These are phyloP conservation scores for Tuber indicum DNA, from an alignment of 495 filamentous ascomycete genomes.

Conservation along the genomic window DNA sequence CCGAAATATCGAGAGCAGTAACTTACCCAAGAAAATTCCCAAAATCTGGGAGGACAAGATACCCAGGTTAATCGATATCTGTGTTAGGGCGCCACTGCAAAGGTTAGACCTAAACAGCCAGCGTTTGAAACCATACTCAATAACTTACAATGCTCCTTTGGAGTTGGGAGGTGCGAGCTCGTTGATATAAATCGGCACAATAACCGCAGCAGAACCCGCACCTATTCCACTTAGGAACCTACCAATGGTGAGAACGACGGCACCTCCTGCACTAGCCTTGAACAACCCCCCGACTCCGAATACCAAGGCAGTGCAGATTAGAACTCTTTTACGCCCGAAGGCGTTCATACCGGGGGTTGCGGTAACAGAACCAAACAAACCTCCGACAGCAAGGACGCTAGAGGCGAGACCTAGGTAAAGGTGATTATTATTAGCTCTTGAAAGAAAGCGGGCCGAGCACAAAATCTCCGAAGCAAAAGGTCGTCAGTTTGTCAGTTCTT, in stretches of 20 bases:
- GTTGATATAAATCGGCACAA: conserved; percentile 93
- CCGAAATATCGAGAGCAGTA: not conserved
- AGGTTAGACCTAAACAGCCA: not conserved
- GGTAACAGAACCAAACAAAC: conserved; percentile 71
- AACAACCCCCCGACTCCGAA: conserved; percentile 69
- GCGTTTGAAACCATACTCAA: not conserved
- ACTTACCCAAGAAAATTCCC: conserved; percentile 74
- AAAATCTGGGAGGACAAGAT: conserved; percentile 77
- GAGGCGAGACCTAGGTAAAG: conserved; percentile 52
- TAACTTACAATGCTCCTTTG: conserved; percentile 63
- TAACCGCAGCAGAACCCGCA: conserved; percentile 78
- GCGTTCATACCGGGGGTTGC: conserved; percentile 66
- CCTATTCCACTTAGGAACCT: conserved; percentile 75
- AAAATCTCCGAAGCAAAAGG: conserved; percentile 54
- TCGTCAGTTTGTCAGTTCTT: no score
- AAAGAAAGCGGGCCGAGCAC: not conserved
- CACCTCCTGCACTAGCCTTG: conserved; percentile 63
- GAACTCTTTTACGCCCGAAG: conserved; percentile 64
- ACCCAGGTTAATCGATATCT: conserved; percentile 89
- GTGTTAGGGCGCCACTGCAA: conserved; percentile 69
- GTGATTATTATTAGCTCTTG: conserved; percentile 9
- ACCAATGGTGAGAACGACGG: conserved; percentile 62
- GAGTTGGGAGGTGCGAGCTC: conserved; percentile 75
- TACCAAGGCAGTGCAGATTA: conserved; percentile 66
- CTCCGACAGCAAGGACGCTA: conserved; percentile 87